These are phyloP conservation scores for Mortierella sp. DNA, from an alignment of 371 early-diverging fungal genomes.

Conservation along the genomic window DNA sequence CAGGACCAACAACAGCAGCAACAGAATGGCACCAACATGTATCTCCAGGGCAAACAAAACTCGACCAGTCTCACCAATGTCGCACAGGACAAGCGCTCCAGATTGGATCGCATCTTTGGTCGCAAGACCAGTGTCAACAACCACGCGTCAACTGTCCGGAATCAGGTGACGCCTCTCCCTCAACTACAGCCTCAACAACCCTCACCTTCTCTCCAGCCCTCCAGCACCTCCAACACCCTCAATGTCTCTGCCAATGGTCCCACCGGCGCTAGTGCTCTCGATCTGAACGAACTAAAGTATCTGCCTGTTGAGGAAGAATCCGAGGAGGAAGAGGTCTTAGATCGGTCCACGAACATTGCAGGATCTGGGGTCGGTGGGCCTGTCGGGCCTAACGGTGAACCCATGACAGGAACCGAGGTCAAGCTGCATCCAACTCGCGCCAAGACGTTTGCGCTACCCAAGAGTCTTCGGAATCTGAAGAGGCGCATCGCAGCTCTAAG, in stretches of 20 bases:
- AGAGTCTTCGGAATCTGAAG: conserved; percentile 48
- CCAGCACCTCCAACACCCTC: conserved; percentile 20
- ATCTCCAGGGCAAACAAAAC: neutral
- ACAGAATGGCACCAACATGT: neutral
- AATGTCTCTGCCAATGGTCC: conserved; percentile 4
- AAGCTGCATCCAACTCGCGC: conserved; percentile 54
- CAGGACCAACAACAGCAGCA: conserved; percentile 4
- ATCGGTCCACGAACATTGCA: conserved; percentile 16
- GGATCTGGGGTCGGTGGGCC: conserved; percentile 13
- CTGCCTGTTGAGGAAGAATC: conserved; percentile 41
- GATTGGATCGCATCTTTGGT: conserved; percentile 44
- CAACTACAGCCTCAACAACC: conserved; percentile 11
- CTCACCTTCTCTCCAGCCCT: conserved; percentile 17
- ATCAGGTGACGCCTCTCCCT: conserved; percentile 47
- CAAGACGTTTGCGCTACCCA: conserved; percentile 48
- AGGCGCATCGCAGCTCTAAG: conserved; percentile 48
- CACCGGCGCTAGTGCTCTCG: conserved; percentile 16
- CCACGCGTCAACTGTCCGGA: conserved; percentile 10
- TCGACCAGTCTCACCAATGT: neutral
- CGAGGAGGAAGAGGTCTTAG: conserved; percentile 33
- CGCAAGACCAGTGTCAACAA: conserved; percentile 27
- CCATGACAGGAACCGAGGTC: conserved; percentile 38
- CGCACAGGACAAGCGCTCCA: conserved; percentile 31
- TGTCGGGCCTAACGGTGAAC: neutral
- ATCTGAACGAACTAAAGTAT: conserved; percentile 27